Evolutionary conservation across 768 basidiomycete genomes (phyloP), one percentile per base, ranked within the genome.

Genomic region (Lentinula detonsa): DNA sequence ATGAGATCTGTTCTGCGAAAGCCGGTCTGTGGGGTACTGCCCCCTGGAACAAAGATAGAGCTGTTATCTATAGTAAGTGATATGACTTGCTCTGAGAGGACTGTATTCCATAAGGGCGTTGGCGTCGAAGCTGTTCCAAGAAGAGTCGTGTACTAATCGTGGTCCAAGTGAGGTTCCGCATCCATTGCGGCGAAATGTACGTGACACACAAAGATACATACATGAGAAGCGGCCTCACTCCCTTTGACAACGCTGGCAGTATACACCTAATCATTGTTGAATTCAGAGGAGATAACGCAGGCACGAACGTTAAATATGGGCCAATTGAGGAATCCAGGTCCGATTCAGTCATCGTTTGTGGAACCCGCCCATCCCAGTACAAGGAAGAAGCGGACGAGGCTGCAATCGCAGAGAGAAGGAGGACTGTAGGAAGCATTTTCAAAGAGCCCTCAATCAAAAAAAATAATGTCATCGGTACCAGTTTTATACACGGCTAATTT

Each of bases 1-100:
- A 86, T 83, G 61, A 87, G 66, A 61, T 87, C 85, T 0, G 84
- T 83, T 34, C 83, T 77, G 15, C 83, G 76, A 72, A 85, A 86
- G 6, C 85, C 84, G 46, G 69, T 72, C 67, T 86, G 85, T 0
- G 82, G 81, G 3, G 68, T 63, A 0, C 70, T 72, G 15, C 78
- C 71, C 3, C 84, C 84, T 0, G 85, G 81, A 35, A 78, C 66
- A 64, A 86, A 87, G 48, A 85, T 71, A 37, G 84, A 83, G 57
- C 73, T 77, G 69, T 84, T 83, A 66, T 85, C 83, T 55, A 88
- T 85, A 2, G 78, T 73, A 57, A 82, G 73, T 34, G 78, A 75
- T 56, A 86, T 71, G 0, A 75, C 71, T 69, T 87, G 83, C 60
- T 86, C 85, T 11, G 64, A 71, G 16, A 75, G 68, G 15, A 70